Evolutionary conservation across 169 alveolate species (phyloP), one percentile per base, ranked within the genome.

Genomic region (Cryptosporidium bovis): DNA sequence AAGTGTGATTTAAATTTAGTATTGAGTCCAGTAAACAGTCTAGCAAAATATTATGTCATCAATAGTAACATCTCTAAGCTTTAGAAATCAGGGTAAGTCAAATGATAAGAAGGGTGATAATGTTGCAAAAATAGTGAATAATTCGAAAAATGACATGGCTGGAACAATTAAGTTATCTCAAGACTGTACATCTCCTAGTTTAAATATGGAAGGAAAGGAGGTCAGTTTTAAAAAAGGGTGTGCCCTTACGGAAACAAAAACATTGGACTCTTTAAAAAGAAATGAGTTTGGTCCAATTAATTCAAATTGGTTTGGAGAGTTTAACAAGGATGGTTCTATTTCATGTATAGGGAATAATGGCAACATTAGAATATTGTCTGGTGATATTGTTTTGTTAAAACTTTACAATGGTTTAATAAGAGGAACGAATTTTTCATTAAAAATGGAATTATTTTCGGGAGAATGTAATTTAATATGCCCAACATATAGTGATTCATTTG

Each of bases 221-320:
- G 12, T 53, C 4, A 53, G 12, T 13, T n/a, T 31, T n/a, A 53
- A 34, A 7, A 69, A 69, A 18, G 83, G 51, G 8, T 69, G 83
- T 34, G 10, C 51, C 7, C 66, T 69, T 51, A 33, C 56, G 20
- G 48, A 40, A 8, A n/a, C 64, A 53, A 20, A 53, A 13, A 53
- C 20, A n/a, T 12, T 53, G 8, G 29, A 53, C 2, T 53, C 64
- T n/a, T 20, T n/a, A 5, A 16, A 53, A 53, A 20, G 20, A 1
- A 51, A 69, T 15, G 56, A 60, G 1, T 10, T 56, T 3, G 83
- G 56, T 48, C 83, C 83, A 1, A 10, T 69, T 27, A 69, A 69
- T 31, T 69, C 67, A 7, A 77, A 60, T 36, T 77, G 87, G 87
- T 60, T 44, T 40, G 58, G 53, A 16, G 87, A 77, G 18, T 77